Evolutionary conservation across 129 eudicot genomes (phyloP).

Genomic region (Chrysanthemum lavandulifolium): DNA sequence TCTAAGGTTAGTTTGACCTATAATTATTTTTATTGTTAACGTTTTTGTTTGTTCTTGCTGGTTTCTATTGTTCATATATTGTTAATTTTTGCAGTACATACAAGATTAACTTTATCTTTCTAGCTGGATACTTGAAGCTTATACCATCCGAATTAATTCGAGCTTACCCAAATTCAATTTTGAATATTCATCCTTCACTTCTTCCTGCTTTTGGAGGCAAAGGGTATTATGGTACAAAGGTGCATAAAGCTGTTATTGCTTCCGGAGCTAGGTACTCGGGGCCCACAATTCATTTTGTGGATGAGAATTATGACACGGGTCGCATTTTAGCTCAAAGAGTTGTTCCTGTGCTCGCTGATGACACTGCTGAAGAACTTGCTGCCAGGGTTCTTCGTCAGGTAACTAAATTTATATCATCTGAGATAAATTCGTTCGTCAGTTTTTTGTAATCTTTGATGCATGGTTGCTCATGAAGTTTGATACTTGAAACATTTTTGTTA

Average conservation of each 20-base stretch:
- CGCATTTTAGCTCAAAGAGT: conserved; percentile 82
- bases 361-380: conserved; percentile 78
- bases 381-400: conserved; percentile 89
- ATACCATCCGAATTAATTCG: conserved; percentile 65
- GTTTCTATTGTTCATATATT: neutral
- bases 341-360: conserved; percentile 71
- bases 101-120: conserved; percentile 63
- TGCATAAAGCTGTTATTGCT: conserved; percentile 89
- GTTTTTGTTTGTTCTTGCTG: neutral
- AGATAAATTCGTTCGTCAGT: conserved; percentile 6
- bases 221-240: conserved; percentile 80
- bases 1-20: conserved; percentile 42
- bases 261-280: conserved; percentile 95
- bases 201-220: conserved; percentile 86
- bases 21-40: neutral
- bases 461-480: neutral
- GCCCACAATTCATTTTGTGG: conserved; percentile 80
- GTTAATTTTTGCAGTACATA: conserved; percentile 35
- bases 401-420: neutral
- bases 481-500: conserved; percentile 9
- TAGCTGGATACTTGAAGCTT: conserved; percentile 86
- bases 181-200: conserved; percentile 90
- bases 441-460: neutral
- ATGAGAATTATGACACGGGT: conserved; percentile 82
- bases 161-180: conserved; percentile 63